Evolutionary conservation across 2,329 filamentous ascomycete species (phyloP).

Genomic region (Aspergillus sp.): DNA sequence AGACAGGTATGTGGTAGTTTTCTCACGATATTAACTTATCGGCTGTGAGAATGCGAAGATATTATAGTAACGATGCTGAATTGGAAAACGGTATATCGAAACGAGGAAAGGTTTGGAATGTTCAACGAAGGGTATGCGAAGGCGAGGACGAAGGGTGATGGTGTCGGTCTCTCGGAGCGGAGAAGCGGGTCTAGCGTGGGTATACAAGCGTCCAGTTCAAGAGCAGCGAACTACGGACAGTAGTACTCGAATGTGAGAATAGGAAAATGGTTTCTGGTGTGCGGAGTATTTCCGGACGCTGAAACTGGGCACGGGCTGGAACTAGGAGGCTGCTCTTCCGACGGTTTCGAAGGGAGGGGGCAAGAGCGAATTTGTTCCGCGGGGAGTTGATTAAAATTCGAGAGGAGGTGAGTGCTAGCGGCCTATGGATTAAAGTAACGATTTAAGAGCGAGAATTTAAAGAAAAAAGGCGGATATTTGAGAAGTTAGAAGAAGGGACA

Average conservation of each 20-base stretch:
- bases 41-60: background rate
- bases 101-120: background rate
- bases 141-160: background rate
- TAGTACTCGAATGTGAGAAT: background rate
- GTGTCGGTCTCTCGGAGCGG: background rate
- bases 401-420: background rate
- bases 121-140: background rate
- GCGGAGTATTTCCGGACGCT: conserved; percentile 5
- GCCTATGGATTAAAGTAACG: background rate
- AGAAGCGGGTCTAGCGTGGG: background rate
- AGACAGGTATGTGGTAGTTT: conserved; percentile 14
- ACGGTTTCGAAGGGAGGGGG: conserved; percentile 2
- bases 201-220: background rate
- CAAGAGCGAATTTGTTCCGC: background rate
- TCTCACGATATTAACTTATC: conserved; percentile 13
- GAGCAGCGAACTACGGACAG: background rate
- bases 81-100: background rate
- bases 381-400: background rate
- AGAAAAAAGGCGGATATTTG: background rate
- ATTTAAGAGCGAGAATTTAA: background rate
- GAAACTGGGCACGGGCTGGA: background rate
- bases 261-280: background rate
- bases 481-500: background rate
- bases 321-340: background rate
- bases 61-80: background rate